Percentiles rank a stretch among this genome's conserved stretches.
Evolutionary conservation across 768 basidiomycete genomes (phyloP).

Genomic region (Phylloporus sp.): DNA sequence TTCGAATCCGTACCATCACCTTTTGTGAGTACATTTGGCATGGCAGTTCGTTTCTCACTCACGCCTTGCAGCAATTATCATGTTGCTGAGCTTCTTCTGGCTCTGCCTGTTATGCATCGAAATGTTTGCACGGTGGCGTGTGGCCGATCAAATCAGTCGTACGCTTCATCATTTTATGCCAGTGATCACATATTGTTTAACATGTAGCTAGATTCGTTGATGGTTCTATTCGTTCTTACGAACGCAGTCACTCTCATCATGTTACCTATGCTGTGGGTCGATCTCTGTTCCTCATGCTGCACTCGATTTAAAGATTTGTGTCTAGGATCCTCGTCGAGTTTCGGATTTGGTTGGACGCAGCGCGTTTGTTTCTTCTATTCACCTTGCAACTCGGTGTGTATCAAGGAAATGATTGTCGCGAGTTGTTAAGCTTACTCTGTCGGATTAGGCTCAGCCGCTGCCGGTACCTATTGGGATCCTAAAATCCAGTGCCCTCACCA

Average conservation of each 20-base stretch:
- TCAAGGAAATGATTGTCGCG: neutral
- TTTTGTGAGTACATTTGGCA: constrained; percentile 25
- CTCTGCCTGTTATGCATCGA: constrained; percentile 42
- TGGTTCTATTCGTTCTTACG: constrained; percentile 40
- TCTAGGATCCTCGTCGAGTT: constrained; percentile 44
- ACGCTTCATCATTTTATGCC: constrained; percentile 17
- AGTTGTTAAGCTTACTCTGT: neutral
- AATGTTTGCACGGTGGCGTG: constrained; percentile 43
- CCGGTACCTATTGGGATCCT: constrained; percentile 41
- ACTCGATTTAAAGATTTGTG: neutral
- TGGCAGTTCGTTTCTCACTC: neutral
- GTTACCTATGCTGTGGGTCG: constrained; percentile 43
- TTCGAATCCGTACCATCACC: constrained; percentile 25
- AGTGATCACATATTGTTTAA: neutral
- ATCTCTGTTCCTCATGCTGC: neutral
- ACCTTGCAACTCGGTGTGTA: constrained; percentile 43
- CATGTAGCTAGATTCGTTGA: constrained; percentile 30
- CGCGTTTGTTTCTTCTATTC: constrained; percentile 44
- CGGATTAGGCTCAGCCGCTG: constrained; percentile 37
- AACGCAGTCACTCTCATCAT: constrained; percentile 38
- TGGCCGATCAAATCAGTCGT: constrained; percentile 44
- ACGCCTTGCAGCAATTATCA: constrained; percentile 35
- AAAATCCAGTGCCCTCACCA: constrained; percentile 40
- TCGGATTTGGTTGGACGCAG: constrained; percentile 50
- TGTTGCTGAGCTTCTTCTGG: constrained; percentile 45